These are phyloP conservation scores for Hortaea sp. DNA, from an alignment of 2,329 filamentous ascomycete genomes.

Conservation along the genomic window DNA sequence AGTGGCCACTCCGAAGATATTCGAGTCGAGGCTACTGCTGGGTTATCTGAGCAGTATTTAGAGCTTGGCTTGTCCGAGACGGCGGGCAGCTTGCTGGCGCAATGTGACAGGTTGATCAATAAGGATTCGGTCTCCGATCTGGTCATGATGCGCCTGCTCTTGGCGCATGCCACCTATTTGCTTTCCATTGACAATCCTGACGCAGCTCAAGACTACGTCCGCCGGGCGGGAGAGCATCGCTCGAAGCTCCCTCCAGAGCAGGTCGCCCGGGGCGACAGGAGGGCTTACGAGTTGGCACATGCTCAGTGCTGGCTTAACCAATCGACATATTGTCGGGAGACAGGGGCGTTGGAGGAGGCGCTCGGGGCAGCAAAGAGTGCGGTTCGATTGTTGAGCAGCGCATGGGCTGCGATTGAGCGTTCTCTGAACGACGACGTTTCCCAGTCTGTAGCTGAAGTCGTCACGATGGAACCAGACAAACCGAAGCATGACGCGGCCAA, in stretches of 20 bases:
- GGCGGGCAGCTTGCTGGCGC: conserved; percentile 47
- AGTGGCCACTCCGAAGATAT: conserved; percentile 4
- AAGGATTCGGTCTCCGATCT: conserved; percentile 33
- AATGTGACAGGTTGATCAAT: conserved; percentile 43
- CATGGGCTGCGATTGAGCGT: conserved; percentile 18
- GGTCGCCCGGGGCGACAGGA: conserved; percentile 12
- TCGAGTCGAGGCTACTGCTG: background rate
- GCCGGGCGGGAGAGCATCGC: conserved; percentile 9
- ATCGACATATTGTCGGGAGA: conserved; percentile 12
- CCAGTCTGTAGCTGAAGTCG: background rate
- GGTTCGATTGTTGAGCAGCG: conserved; percentile 17
- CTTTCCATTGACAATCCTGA: conserved; percentile 13
- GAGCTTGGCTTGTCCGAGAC: conserved; percentile 51
- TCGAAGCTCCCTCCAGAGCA: conserved; percentile 7
- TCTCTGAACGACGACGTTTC: background rate
- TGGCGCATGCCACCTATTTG: conserved; percentile 14
- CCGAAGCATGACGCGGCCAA: conserved; percentile 2
- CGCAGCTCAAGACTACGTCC: conserved; percentile 9
- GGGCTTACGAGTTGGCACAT: conserved; percentile 14
- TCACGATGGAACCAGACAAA: background rate
- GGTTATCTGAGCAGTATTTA: conserved; percentile 45
- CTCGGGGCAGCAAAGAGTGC: conserved; percentile 19
- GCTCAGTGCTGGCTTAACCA: conserved; percentile 20
- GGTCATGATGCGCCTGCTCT: conserved; percentile 32
- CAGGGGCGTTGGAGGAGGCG: conserved; percentile 11